Conservation (phyloP, 331 rosid species). For the Pyrus hybrid region DNA sequence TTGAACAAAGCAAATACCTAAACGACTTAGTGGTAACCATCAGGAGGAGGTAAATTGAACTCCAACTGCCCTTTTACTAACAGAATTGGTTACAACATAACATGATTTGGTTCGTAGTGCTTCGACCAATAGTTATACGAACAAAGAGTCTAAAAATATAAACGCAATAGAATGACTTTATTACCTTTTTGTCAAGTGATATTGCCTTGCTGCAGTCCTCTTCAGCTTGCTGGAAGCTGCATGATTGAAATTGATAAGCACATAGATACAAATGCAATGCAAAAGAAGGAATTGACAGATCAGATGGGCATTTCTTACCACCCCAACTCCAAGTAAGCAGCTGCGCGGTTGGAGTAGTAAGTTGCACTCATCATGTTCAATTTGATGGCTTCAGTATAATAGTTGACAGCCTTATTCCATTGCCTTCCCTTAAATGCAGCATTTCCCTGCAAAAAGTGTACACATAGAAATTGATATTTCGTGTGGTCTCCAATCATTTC, state of each 20-base stretch:
- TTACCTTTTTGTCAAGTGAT: conserved; percentile 66
- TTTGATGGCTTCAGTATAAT: conserved; percentile 67
- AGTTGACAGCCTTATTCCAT: conserved; percentile 62
- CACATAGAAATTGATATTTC: not conserved
- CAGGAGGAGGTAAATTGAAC: not conserved
- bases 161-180: not conserved
- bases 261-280: not conserved
- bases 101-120: not conserved
- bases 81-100: not conserved
- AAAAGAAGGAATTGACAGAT: not conserved
- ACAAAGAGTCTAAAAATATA: not conserved
- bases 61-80: not conserved
- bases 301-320: conserved; percentile 34
- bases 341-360: conserved; percentile 68
- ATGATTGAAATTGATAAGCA: conserved; percentile 3
- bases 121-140: not conserved
- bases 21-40: not conserved
- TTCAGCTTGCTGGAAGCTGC: conserved; percentile 75
- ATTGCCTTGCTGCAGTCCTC: conserved; percentile 69
- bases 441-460: conserved; percentile 55
- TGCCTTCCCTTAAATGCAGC: conserved; percentile 61
- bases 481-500: too few species aligned
- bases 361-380: conserved; percentile 48
- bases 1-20: not conserved
- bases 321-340: conserved; percentile 66